These are phyloP conservation scores for Penicillium robsamsonii DNA, from an alignment of 495 filamentous ascomycete species.

Conservation along the genomic window DNA sequence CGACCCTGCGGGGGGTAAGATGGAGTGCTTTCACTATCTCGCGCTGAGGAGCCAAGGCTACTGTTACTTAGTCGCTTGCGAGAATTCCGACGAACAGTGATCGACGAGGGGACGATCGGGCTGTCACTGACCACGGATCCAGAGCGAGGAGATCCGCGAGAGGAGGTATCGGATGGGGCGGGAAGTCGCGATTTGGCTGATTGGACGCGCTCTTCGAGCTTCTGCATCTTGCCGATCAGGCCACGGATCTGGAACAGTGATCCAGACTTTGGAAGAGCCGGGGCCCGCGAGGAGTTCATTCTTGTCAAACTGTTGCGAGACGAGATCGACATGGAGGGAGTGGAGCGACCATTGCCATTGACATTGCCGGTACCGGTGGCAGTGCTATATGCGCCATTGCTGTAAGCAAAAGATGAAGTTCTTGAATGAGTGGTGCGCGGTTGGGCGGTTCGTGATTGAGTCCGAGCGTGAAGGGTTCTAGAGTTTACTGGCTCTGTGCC, in stretches of 20 bases:
- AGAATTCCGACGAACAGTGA: slow-evolving; percentile 74
- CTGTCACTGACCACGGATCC: slow-evolving; percentile 52
- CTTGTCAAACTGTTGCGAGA: slow-evolving; percentile 40
- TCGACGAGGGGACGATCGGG: slow-evolving; percentile 61
- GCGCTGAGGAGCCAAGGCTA: slow-evolving; percentile 55
- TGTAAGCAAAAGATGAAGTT: slow-evolving; percentile 51
- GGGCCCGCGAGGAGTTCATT: slow-evolving; percentile 27
- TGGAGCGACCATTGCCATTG: slow-evolving; percentile 42
- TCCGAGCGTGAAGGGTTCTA: slow-evolving; percentile 42
- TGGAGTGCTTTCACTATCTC: slow-evolving; percentile 44
- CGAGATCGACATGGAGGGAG: slow-evolving; percentile 38
- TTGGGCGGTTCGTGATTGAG: slow-evolving; percentile 31
- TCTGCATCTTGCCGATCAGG: slow-evolving; percentile 94
- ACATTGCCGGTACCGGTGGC: slow-evolving; percentile 34
- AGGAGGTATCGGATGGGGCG: slow-evolving; percentile 72
- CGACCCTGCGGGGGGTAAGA: slow-evolving; percentile 45
- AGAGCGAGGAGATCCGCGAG: slow-evolving; percentile 70
- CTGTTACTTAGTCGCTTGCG: slow-evolving; percentile 63
- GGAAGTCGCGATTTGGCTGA: slow-evolving; percentile 92
- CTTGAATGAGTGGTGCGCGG: slow-evolving; percentile 46
- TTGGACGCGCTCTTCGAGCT: slow-evolving; percentile 88
- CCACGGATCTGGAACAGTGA: slow-evolving; percentile 91
- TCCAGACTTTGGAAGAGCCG: slow-evolving; percentile 67
- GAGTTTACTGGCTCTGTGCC: slow-evolving; percentile 35
- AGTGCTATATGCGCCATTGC: slow-evolving; percentile 40